These are phyloP conservation scores for Aspergillus neoniger DNA, from an alignment of 2,329 filamentous ascomycete genomes.

Conservation along the genomic window DNA sequence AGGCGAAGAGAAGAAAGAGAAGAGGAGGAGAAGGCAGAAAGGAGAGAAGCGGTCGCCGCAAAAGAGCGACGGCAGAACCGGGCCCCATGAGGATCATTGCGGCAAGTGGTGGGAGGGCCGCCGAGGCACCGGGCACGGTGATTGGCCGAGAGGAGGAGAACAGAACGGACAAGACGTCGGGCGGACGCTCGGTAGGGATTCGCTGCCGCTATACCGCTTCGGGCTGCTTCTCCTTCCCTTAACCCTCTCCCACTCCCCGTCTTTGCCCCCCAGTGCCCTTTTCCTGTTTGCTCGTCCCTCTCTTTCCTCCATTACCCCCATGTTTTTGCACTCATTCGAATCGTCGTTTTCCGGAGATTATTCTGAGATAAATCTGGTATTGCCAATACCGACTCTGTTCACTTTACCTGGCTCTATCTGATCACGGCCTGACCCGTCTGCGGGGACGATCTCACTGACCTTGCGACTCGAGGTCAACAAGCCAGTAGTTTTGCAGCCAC, in stretches of 20 bases:
- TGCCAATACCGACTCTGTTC: neutral
- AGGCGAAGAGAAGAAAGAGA: conserved; percentile 17
- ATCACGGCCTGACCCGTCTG: neutral
- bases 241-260: conserved; percentile 36
- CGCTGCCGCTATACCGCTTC: conserved; percentile 34
- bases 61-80: conserved; percentile 29
- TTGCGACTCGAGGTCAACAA: neutral
- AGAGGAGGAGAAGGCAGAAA: conserved; percentile 32
- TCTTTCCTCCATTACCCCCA: conserved; percentile 39
- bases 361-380: conserved; percentile 13
- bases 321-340: conserved; percentile 68
- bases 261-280: conserved; percentile 25
- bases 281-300: neutral
- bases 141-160: conserved; percentile 44
- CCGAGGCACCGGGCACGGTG: conserved; percentile 28
- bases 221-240: conserved; percentile 14
- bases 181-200: conserved; percentile 24
- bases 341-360: conserved; percentile 49
- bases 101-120: conserved; percentile 37
- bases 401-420: neutral
- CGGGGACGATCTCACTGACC: conserved; percentile 1
- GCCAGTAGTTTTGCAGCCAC: neutral
- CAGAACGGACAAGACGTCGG: conserved; percentile 25
- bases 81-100: conserved; percentile 33
- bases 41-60: conserved; percentile 39